Base-by-base conservation (phyloP, 805 yeast genomes). In the Yamadazyma akitaensis region DNA sequence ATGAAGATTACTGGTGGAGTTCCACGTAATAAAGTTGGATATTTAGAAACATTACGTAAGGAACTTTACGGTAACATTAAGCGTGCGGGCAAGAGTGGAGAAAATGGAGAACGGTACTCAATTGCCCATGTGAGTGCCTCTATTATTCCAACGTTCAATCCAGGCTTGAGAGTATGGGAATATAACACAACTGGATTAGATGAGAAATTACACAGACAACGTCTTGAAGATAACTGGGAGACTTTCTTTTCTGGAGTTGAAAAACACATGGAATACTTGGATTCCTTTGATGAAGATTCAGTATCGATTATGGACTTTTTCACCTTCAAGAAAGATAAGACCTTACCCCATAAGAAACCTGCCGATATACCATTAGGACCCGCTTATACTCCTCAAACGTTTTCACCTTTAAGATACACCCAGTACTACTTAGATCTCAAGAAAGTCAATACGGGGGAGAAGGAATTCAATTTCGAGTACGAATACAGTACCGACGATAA, bases 81-180 rank as follows among this genome's bases (percentile, higher is more conserved):
- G 56, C 70, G 76, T 1, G 61, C 63, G 19, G 64, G 61, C 46
- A 75, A 73, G 46, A 62, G 74, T 1, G 75, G 85, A 2, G 49
- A 49, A 0, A 40, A 61, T 40, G 72, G 74, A 30, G 85, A 84
- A 51, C 67, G 90, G 37, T 88, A 86, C 59, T 72, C 89, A 0
- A 69, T 88, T 43, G 82, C 85, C 0, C 85, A 81, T 57, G 79
- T 88, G 13, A 75, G 82, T 2, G 82, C 90, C 1, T 84, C 91
- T 46, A 80, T 88, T 12, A 79, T 89, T 12, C 96, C 96, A 2
- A 88, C 95, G 0, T 89, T 83, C 65, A 87, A 86, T 53, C 90
- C 96, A 5, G 88, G 90, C 5, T 59, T 88, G 50, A 72, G 96
- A 52, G 81, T 88, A 2, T 88, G 95, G 94, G 96, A 88, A 61